A percentile compares a stretch with the other conserved stretches of the same genome.
Conservation (phyloP, 192 early-diverging fungal species). For the Backusella westeae region DNA sequence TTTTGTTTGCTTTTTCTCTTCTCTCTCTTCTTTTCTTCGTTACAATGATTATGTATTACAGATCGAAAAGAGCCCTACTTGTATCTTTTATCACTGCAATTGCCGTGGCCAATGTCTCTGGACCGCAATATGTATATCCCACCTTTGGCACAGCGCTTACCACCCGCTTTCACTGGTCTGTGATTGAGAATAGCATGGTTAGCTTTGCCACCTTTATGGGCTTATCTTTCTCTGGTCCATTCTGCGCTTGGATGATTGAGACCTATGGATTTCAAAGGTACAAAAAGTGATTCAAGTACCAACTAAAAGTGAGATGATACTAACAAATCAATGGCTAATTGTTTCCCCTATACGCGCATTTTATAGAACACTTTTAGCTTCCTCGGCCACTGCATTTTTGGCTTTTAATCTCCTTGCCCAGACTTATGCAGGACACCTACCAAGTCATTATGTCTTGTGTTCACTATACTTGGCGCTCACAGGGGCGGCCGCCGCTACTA, state of each 20-base stretch:
- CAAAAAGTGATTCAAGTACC: neutral
- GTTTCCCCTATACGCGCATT: neutral
- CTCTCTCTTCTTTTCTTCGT: neutral
- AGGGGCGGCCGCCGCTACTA: slow-evolving; percentile 21
- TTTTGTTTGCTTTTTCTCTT: neutral
- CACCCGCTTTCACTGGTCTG: slow-evolving; percentile 28
- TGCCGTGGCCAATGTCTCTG: slow-evolving; percentile 30
- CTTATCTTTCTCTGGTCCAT: slow-evolving; percentile 31
- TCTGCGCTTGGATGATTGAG: slow-evolving; percentile 31
- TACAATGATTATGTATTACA: neutral
- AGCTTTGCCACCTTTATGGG: slow-evolving; percentile 34
- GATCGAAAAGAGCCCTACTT: neutral
- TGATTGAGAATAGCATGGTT: slow-evolving; percentile 33
- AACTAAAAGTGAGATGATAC: neutral
- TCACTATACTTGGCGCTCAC: slow-evolving; percentile 26
- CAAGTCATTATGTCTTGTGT: slow-evolving; percentile 20
- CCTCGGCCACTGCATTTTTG: slow-evolving; percentile 20
- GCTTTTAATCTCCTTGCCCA: slow-evolving; percentile 29
- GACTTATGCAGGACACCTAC: slow-evolving; percentile 21
- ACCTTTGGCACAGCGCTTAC: slow-evolving; percentile 26
- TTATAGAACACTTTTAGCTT: slow-evolving; percentile 12
- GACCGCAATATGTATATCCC: slow-evolving; percentile 33
- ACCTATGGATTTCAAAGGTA: slow-evolving; percentile 14
- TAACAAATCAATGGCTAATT: neutral
- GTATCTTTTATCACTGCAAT: slow-evolving; percentile 32